Conservation (phyloP, 306 rosid species). For the Leucaena leucocephala region DNA sequence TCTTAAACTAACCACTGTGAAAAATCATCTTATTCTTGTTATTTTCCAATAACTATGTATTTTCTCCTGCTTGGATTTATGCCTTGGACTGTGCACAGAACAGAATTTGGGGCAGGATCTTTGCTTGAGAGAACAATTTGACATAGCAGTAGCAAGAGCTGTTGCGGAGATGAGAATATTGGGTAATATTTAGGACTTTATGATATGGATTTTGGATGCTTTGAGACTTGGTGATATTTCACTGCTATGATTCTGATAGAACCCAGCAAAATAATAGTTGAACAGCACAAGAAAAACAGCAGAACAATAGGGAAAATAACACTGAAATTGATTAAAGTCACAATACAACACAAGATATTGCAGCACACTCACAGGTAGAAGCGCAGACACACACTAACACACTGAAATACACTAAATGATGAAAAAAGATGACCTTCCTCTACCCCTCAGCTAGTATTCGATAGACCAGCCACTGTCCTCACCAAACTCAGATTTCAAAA, state of each 20-base stretch:
- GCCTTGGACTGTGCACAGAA: constrained; percentile 48
- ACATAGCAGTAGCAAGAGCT: constrained; percentile 90
- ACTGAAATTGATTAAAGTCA: too few relatives aligned
- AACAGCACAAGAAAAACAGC: too few relatives aligned
- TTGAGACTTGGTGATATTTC: constrained; percentile 19
- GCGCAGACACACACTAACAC: too few relatives aligned
- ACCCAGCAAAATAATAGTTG: too few relatives aligned
- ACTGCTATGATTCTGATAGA: neutral
- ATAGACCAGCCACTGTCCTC: too few relatives aligned
- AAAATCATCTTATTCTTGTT: constrained; percentile 1
- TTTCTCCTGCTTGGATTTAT: constrained; percentile 32
- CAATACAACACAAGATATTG: too few relatives aligned
- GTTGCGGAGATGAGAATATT: constrained; percentile 91
- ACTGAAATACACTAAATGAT: too few relatives aligned
- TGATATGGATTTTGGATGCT: constrained; percentile 19
- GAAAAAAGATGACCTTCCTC: too few relatives aligned
- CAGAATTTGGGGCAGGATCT: constrained; percentile 80
- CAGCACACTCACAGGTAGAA: too few relatives aligned
- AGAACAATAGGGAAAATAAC: too few relatives aligned
- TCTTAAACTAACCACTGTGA: neutral
- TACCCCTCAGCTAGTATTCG: too few relatives aligned
- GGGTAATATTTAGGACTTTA: constrained; percentile 47
- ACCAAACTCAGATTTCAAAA: too few relatives aligned
- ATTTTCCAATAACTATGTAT: neutral
- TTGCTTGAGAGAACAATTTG: constrained; percentile 76